Evolutionary conservation across 208 protist genomes (phyloP), one percentile per base, ranked within the genome.

Genomic region (Trypanosoma scelopori): DNA sequence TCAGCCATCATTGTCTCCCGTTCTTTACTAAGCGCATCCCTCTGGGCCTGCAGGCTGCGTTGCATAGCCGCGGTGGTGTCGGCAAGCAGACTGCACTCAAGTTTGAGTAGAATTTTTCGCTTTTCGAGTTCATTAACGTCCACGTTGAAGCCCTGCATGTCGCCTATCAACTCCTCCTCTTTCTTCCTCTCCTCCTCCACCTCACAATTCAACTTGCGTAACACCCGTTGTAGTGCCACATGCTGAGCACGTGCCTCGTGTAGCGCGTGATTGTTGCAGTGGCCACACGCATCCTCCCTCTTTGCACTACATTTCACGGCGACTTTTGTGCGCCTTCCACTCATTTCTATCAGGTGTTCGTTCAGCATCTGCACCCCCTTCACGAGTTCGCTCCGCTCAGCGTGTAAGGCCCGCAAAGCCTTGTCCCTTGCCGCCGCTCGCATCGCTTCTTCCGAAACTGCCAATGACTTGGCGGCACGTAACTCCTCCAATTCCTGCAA

Each of bases 81-180:
- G 4, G 20, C 20, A 22, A 65, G 60, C 47, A 55, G 13, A 16
- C 23, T 28, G 13, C 37, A 37, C 49, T 65, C 60, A 5, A 65
- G 11, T 46, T 22, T 9, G 15, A 41, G 60, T 0, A 65, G 47
- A 1, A 55, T 20, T 9, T 56, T 39, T 15, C n/a, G 27, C 22
- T 48, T 47, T 32, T 65, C 48, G 0, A 65, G 47, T 56, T 13
- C 49, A 20, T 53, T 23, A 16, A 65, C 47, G 20, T 65, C 60
- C 0, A 1, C n/a, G 25, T 28, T 39, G 30, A 56, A 55, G 4
- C 16, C 32, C 15, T 16, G 46, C 20, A 65, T 9, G 18, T 53
- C 60, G 15, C 3, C 1, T 2, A 30, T 37, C 15, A 56, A 53
- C 5, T 64, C 43, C 9, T 39, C 25, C 41, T 52, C 46, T 20